Base-by-base conservation (phyloP, 73 alveolate genomes). In the Paramecium octaurelia region DNA sequence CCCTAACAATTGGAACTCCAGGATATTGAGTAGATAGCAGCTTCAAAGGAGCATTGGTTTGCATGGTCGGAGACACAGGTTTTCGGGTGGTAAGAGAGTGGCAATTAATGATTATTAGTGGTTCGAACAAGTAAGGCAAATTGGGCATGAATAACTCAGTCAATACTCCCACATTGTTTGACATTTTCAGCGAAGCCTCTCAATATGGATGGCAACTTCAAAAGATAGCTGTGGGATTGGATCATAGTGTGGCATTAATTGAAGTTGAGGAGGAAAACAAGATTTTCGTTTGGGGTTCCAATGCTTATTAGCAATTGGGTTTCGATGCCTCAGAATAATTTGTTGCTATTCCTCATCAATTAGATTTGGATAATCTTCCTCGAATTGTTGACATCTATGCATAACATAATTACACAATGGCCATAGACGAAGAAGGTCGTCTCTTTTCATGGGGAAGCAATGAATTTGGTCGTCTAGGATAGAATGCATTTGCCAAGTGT, bases 151-250 rank as follows among this genome's bases (percentile, higher is more conserved):
- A 80, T 43, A 73, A 20, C 24, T 80, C 73, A 14, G 57, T 31
- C 5, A 23, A 80, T 31, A 31, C 43, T 4, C 75, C 91, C 1
- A 46, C 73, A 8, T 35, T 44, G 12, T 44, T 80, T 46, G 91
- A 80, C 40, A 80, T 80, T 3, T 80, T 80, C 24, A 44, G 64
- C 21, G 91, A 80, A 46, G 91, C 91, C 3, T 80, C 91, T 0
- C 14, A 80, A 44, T 80, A 80, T 80, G 91, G 91, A 23, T 80
- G 76, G 76, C 6, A 80, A 80, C 31, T 80, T 1, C n/a, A 31
- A 27, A 80, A 80, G 35, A 42, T 80, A 42, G 75, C 73, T n/a
- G 91, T 43, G 14, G 91, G 91, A 40, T 80, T 80, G 12, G 91
- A 80, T 40, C 91, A 80, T 23, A 44, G 50, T 44, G 91, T 80